Conservation (phyloP, 2,329 filamentous ascomycete genomes). For the Capronia coronata region DNA sequence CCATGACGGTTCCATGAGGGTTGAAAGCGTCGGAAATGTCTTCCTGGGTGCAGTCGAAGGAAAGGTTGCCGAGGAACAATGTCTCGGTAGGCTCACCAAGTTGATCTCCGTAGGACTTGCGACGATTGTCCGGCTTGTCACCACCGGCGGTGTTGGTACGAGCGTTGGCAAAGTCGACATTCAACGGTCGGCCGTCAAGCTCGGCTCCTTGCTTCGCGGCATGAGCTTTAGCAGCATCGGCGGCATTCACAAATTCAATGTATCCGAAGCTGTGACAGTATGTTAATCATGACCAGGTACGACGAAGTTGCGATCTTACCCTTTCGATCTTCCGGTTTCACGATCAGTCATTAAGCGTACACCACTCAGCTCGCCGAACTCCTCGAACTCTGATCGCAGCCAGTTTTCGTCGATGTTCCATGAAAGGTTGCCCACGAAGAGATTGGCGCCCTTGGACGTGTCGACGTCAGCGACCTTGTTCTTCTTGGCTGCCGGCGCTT, state of each 20-base stretch:
- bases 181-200: conserved; percentile 67
- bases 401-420: conserved; percentile 84
- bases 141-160: conserved; percentile 48
- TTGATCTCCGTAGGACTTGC: conserved; percentile 63
- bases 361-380: conserved; percentile 64
- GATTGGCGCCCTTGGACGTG: conserved; percentile 52
- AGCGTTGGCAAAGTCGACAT: conserved; percentile 70
- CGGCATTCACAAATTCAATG: conserved; percentile 70
- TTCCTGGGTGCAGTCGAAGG: conserved; percentile 76
- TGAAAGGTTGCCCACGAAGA: conserved; percentile 85
- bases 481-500: conserved; percentile 49
- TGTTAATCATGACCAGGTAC: conserved; percentile 29
- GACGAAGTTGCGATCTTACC: conserved; percentile 41
- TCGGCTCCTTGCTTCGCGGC: conserved; percentile 68
- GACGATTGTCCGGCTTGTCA: conserved; percentile 53
- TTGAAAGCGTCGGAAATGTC: conserved; percentile 66
- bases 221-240: conserved; percentile 63
- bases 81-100: conserved; percentile 76
- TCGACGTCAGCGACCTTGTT: conserved; percentile 39
- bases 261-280: conserved; percentile 68
- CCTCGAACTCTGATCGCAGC: conserved; percentile 73
- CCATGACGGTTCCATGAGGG: conserved; percentile 63
- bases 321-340: conserved; percentile 74
- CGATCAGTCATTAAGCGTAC: conserved; percentile 80
- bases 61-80: conserved; percentile 85